A percentile compares a stretch with the other conserved stretches of the same genome.
Evolutionary conservation across 352 stramenopile genomes (phyloP).

Genomic region (Phytophthora uliginosa): DNA sequence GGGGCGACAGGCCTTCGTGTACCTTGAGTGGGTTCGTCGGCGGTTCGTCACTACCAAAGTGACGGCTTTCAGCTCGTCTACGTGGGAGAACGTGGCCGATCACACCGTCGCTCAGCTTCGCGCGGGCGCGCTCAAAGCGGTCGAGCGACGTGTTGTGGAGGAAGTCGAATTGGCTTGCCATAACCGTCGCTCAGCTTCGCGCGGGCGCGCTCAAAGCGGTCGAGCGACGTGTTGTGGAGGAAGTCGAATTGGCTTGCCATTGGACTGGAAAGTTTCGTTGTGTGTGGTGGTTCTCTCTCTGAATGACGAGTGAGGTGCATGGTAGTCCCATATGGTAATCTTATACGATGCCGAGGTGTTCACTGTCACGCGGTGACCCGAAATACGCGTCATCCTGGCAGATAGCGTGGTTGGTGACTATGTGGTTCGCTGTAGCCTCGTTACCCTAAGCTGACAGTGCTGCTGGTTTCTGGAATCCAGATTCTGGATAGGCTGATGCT

Average conservation of each 20-base stretch:
- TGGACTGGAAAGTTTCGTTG: conserved; percentile 6
- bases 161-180: conserved; percentile 18
- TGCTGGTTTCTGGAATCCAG: no score
- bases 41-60: background rate
- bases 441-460: no score
- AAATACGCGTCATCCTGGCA: no score
- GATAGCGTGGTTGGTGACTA: no score
- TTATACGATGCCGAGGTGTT: no score
- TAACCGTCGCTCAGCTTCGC: conserved; percentile 14
- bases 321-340: no score
- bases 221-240: background rate
- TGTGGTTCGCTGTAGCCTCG: no score
- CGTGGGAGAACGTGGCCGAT: conserved; percentile 8
- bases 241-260: conserved; percentile 20
- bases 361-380: no score
- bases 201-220: background rate
- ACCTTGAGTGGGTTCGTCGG: background rate
- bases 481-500: no score
- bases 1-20: background rate
- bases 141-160: background rate
- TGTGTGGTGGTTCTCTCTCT: background rate
- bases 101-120: conserved; percentile 14
- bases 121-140: background rate
- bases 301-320: no score
- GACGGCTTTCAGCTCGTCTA: background rate